phyloP scores from a whole-genome alignment of 2,329 filamentous ascomycete species.

The Metarhizium guizhouense region DNA sequence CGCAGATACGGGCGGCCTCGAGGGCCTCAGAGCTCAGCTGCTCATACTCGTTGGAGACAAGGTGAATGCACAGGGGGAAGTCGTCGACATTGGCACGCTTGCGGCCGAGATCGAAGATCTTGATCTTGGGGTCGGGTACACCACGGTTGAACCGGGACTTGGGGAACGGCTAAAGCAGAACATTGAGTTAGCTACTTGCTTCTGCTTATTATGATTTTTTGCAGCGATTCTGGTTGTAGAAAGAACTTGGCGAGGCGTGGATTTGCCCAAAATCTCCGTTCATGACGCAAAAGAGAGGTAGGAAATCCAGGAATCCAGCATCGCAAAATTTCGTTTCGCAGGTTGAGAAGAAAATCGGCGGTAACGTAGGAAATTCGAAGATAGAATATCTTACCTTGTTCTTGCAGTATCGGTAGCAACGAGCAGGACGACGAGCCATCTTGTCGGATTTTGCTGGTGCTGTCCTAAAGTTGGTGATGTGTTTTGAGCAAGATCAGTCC shows the following conservation, averaged over 20 bases:
- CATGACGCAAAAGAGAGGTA: not conserved
- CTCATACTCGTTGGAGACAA: slow-evolving; percentile 99
- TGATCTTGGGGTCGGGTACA: slow-evolving; percentile 79
- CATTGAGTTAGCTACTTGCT: not conserved
- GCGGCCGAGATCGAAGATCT: slow-evolving; percentile 98
- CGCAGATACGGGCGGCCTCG: slow-evolving; percentile 99
- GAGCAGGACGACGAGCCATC: slow-evolving; percentile 98
- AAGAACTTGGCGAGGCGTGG: not conserved
- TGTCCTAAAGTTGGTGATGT: slow-evolving; percentile 25
- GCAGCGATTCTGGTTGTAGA: not conserved
- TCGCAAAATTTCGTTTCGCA: not conserved
- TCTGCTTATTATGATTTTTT: not conserved
- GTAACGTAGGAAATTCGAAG: slow-evolving; percentile 3
- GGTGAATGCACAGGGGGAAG: slow-evolving; percentile 98
- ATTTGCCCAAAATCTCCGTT: not conserved
- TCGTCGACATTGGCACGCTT: slow-evolving; percentile 99
- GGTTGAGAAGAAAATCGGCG: not conserved
- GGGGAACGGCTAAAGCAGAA: slow-evolving; percentile 67
- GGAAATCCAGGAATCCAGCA: not conserved
- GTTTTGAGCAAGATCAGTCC: slow-evolving; percentile 23
- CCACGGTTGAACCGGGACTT: slow-evolving; percentile 99
- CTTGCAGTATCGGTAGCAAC: slow-evolving; percentile 99
- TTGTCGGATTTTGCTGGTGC: slow-evolving; percentile 54
- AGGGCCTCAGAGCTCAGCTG: slow-evolving; percentile 99
- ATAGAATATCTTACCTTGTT: slow-evolving; percentile 73